A percentile compares a stretch with the other conserved stretches of the same genome.
Evolutionary conservation across 2,329 filamentous ascomycete genomes (phyloP).

Genomic region (Stylonectria norvegica): DNA sequence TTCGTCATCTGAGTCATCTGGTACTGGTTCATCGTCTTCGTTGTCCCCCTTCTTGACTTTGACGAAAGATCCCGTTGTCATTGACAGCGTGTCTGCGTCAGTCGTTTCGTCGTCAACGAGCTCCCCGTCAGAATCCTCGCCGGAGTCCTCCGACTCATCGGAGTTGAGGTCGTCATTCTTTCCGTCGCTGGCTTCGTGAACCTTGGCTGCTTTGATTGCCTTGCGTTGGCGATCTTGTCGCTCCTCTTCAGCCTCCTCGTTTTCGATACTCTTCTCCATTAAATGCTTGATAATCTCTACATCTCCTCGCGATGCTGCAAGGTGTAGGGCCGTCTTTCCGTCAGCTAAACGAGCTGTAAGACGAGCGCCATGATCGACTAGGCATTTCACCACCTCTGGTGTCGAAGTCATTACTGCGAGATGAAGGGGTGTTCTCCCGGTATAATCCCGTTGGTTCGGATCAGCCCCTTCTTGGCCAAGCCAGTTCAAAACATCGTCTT

Average conservation of each 20-base stretch:
- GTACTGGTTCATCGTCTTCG: conserved; percentile 38
- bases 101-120: conserved; percentile 44
- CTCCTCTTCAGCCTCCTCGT: conserved; percentile 65
- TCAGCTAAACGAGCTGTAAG: conserved; percentile 73
- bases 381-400: conserved; percentile 63
- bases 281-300: conserved; percentile 67
- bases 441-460: conserved; percentile 72
- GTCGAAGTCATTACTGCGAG: conserved; percentile 68
- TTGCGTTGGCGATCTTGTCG: conserved; percentile 50
- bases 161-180: conserved; percentile 4
- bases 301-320: conserved; percentile 69
- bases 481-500: conserved; percentile 70
- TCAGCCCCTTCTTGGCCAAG: conserved; percentile 63
- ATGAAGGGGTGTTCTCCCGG: conserved; percentile 74
- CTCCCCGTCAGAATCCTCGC: conserved; percentile 43
- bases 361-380: conserved; percentile 70
- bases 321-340: conserved; percentile 77
- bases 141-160: conserved; percentile 22
- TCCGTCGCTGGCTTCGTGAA: conserved; percentile 12
- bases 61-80: conserved; percentile 71
- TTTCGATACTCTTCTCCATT: conserved; percentile 69
- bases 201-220: conserved; percentile 24
- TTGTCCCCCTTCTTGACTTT: conserved; percentile 55
- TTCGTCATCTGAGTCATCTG: conserved; percentile 57
- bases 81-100: conserved; percentile 43